Evolutionary conservation across 2,329 filamentous ascomycete species (phyloP), one percentile per base, ranked within the genome.

Genomic region (Knufia fluminis): DNA sequence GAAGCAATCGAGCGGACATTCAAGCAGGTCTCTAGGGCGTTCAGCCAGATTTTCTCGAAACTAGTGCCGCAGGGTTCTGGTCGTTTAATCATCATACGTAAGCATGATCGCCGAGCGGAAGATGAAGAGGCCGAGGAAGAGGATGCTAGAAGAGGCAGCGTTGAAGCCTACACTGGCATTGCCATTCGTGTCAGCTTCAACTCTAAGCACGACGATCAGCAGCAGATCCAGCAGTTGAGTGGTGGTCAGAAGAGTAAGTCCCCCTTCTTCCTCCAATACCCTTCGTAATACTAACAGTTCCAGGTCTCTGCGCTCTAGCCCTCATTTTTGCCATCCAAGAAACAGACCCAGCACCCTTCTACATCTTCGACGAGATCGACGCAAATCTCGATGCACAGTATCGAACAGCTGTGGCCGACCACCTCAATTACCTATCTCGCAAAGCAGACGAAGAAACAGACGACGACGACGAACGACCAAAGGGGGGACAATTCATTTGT

Each of bases 301-400:
- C 55, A 89, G 86, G 87, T 79, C 75, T 97, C 54, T 97, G 91
- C 67, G 92, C 92, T 8, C 79, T 98, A n/a, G 94, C 92, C 39
- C 80, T 98, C 46, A 94, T 98, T 59, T 98, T 98, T 65, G 92
- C 92, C n/a, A 94, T 98, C 59, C 92, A 98, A 68, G 87, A 90
- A 59, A 95, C 91, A 52, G 92, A 98, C 65, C 92, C 91, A 8
- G 94, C 91, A 39, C 92, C 92, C 1, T 97, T 98, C 76, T 96
- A 98, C 66, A 90, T 98, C 61, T 98, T 98, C 60, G 92, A 98
- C 66, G 92, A 98, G 69, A 95, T 98, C 56, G 92, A 98, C 64
- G 92, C 92, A 66, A 98, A 98, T 65, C 78, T 98, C 20, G 92
- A 98, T 66, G 90, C 92, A 1, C 92, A 98, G 68, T 98, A 98